Percentiles rank a stretch among this genome's conserved stretches.
phyloP scores from a whole-genome alignment of 306 rosid genomes.

The Quercus ilex region DNA sequence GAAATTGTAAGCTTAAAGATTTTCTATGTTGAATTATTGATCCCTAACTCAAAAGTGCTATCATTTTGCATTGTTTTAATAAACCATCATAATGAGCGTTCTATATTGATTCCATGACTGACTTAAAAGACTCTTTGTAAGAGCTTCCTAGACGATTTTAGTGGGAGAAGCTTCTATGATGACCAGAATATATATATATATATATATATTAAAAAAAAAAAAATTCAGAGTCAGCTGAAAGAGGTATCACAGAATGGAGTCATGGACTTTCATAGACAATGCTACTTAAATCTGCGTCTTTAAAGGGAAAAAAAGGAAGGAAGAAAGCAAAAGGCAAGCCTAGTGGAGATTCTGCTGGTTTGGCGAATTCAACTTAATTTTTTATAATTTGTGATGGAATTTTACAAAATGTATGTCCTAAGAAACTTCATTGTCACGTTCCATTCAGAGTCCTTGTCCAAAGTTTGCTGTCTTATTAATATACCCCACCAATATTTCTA shows the following conservation, averaged over 20 bases:
- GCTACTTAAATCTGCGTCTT: neutral
- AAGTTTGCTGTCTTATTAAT: too few species aligned
- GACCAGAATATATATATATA: neutral
- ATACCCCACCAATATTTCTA: too few species aligned
- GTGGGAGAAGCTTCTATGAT: constrained; percentile 4
- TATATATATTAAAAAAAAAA: too few species aligned
- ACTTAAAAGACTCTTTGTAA: neutral
- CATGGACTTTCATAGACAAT: neutral
- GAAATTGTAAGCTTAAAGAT: neutral
- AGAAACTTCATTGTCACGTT: too few species aligned
- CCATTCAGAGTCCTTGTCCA: too few species aligned
- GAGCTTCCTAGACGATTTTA: neutral
- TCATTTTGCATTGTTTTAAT: neutral
- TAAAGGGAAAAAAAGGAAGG: neutral
- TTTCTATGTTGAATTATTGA: neutral
- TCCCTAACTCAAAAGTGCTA: neutral
- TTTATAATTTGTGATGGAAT: too few species aligned
- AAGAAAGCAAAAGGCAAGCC: neutral
- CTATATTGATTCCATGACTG: neutral
- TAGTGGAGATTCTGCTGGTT: neutral
- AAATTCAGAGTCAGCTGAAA: neutral
- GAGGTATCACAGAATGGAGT: neutral
- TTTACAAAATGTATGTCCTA: too few species aligned
- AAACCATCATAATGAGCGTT: neutral
- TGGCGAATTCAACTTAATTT: neutral